phyloP scores from a whole-genome alignment of 2,329 filamentous ascomycete genomes.

The Seiridium unicorne region DNA sequence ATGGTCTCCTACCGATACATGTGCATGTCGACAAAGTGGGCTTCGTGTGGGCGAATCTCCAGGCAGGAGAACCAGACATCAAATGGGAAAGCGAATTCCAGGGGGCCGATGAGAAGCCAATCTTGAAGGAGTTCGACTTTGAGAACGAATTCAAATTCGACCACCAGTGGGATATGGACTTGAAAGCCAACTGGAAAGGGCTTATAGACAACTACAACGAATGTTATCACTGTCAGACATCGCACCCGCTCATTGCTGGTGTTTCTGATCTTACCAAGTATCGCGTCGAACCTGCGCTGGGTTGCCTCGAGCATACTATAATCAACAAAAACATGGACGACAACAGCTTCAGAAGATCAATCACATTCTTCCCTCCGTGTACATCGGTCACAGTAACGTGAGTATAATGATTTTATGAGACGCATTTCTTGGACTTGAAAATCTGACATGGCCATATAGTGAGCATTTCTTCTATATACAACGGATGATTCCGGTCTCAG shows the following conservation, averaged over 20 bases:
- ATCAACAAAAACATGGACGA: slow-evolving; percentile 33
- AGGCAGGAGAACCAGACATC: slow-evolving; percentile 43
- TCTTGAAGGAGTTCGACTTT: slow-evolving; percentile 43
- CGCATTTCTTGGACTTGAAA: no score
- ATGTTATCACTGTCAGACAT: slow-evolving; percentile 62
- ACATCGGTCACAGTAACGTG: slow-evolving; percentile 37
- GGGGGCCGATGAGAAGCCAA: slow-evolving; percentile 42
- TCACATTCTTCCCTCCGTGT: slow-evolving; percentile 39
- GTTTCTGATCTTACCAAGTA: slow-evolving; percentile 56
- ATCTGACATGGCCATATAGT: slow-evolving; percentile 16
- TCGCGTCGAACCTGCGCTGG: slow-evolving; percentile 30
- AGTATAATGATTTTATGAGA: slow-evolving; percentile 12
- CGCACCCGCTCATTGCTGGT: slow-evolving; percentile 55
- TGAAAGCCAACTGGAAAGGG: slow-evolving; percentile 60
- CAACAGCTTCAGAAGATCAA: slow-evolving; percentile 21
- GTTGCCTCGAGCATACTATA: slow-evolving; percentile 34
- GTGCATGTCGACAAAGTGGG: slow-evolving; percentile 50
- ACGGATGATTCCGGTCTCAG: slow-evolving; percentile 44
- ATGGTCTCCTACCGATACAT: slow-evolving; percentile 55
- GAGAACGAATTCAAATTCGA: slow-evolving; percentile 54
- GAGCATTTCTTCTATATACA: slow-evolving; percentile 51
- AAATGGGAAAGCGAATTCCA: slow-evolving; percentile 52
- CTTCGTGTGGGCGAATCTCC: slow-evolving; percentile 60
- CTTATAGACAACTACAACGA: slow-evolving; percentile 65
- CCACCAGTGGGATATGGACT: slow-evolving; percentile 56